Base-by-base conservation (phyloP, 202 grass and related monocot genomes). In the Dendrocalamus latiflorus region DNA sequence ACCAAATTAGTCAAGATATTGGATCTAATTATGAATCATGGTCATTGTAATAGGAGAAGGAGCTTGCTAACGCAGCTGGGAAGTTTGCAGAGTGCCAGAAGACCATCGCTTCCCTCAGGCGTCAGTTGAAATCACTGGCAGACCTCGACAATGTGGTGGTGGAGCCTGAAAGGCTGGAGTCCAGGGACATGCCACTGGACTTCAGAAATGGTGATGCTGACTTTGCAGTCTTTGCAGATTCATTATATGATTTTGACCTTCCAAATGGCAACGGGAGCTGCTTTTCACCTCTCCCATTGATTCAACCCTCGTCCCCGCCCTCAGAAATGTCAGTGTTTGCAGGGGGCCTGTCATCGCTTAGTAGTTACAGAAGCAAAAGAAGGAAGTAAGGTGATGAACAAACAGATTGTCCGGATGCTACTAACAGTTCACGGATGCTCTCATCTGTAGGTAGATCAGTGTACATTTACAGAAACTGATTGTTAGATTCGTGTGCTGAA, bases 1-100 rank as follows among this genome's bases (percentile, higher is more conserved):
- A 37, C 3, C 30, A 26, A 56, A 25, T 37, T 77, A 63, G 15
- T 81, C 3, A n/a, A 36, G 15, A 22, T 60, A 75, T 15, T 58
- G 39, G 36, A 53, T 76, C 34, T 38, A 36, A 74, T 3, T 66
- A 74, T 26, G 14, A 63, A 81, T 74, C 24, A 16, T 76, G 64
- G 9, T 88, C 16, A 61, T 87, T 88, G 11, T 69, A 20, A 64
- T 77, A 99, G 96, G 96, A 96, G 83, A 95, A 92, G 87, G 93
- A 99, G 81, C 85, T 92, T 9, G 83, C 74, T 1, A 75, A 69
- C 2, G 89, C 93, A 63, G 91, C 91, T 17, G 93, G 86, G 67
- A 99, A 95, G 82, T 84, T 99, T 33, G 86, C 80, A 8, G 91
- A 94, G 43, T 99, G 96, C 88, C 96, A 96, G 75, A 99, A 89